A percentile compares a stretch with the other conserved stretches of the same genome.
phyloP scores from a whole-genome alignment of 768 basidiomycete species.

The Boletus bicolor region DNA sequence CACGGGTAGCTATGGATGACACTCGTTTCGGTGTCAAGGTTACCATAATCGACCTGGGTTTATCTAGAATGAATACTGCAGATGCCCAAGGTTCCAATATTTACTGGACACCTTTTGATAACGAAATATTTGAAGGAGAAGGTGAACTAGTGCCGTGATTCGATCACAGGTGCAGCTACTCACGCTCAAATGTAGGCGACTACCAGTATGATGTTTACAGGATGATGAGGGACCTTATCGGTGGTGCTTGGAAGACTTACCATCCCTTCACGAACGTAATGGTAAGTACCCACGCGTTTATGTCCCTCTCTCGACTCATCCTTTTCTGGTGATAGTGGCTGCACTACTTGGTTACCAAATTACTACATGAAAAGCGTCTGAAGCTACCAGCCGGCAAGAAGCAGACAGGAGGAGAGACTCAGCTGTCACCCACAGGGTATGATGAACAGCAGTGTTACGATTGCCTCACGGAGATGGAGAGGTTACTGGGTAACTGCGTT shows the following conservation, averaged over 20 bases:
- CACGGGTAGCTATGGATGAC: constrained; percentile 61
- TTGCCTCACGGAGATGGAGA: constrained; percentile 64
- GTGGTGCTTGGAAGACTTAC: constrained; percentile 69
- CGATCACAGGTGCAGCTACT: neutral
- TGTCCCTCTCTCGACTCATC: constrained; percentile 8
- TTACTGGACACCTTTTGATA: constrained; percentile 82
- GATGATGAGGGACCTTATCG: constrained; percentile 68
- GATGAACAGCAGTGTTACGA: constrained; percentile 69
- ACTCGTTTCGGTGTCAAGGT: constrained; percentile 62
- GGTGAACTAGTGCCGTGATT: constrained; percentile 44
- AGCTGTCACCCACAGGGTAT: constrained; percentile 36
- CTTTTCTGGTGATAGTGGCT: constrained; percentile 68
- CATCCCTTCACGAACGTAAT: constrained; percentile 86
- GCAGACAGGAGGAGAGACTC: constrained; percentile 21
- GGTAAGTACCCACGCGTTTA: constrained; percentile 44
- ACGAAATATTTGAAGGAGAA: constrained; percentile 88
- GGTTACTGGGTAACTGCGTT: constrained; percentile 49
- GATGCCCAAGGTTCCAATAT: constrained; percentile 43
- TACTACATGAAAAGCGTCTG: constrained; percentile 67
- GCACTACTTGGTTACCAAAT: constrained; percentile 75
- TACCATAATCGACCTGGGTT: constrained; percentile 92
- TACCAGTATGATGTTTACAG: constrained; percentile 96
- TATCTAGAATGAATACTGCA: constrained; percentile 76
- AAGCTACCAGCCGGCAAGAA: constrained; percentile 49
- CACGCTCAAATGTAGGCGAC: constrained; percentile 52